Base-by-base conservation (phyloP, 768 basidiomycete genomes). In the Tricholoma hemisulphureum region DNA sequence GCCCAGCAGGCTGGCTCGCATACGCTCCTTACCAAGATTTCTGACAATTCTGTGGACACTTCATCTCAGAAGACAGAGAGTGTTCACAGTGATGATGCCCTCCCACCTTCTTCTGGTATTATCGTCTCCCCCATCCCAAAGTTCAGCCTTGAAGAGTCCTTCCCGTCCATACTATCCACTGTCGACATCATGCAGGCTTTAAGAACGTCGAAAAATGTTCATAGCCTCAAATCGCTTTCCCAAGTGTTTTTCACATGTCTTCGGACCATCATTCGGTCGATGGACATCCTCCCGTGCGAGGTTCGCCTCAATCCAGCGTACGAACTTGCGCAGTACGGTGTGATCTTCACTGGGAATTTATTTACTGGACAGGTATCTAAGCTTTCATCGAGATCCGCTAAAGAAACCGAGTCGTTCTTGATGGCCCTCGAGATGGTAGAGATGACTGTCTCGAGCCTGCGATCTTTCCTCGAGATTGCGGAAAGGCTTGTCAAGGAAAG, bases 121-220 rank as follows among this genome's bases (percentile, higher is more conserved):
- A 23, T 61, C 46, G 31, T 26, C 5, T 11, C 52, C 48, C 57
- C 66, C 18, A 51, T 55, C 18, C 62, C 61, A 6, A 63, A 48
- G 7, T 74, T 73, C 54, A 57, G 70, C 35, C 65, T 77, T 20
- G 70, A 73, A 23, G 67, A 57, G 35, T 67, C 71, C 6, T 77
- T 75, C 56, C 74, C 76, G 1, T 72, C 75, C 1, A 73, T 79
- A 53, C 48, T 74, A 51, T 56, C 58, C 13, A 65, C 73, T 3
- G 59, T 69, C 20, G 61, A 60, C 0, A 61, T 70, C 51, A 69
- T 79, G 48, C 66, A 58, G 51, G 50, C 48, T 20, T 50, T 71
- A 8, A 56, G 65, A 11, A 62, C 62, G 14, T 59, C 68, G 1
- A 48, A 31, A 2, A 53, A 56, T 20, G 26, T 58, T 13, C 35